Conservation (phyloP, 352 stramenopile genomes). For the Pythium guiyangense region DNA sequence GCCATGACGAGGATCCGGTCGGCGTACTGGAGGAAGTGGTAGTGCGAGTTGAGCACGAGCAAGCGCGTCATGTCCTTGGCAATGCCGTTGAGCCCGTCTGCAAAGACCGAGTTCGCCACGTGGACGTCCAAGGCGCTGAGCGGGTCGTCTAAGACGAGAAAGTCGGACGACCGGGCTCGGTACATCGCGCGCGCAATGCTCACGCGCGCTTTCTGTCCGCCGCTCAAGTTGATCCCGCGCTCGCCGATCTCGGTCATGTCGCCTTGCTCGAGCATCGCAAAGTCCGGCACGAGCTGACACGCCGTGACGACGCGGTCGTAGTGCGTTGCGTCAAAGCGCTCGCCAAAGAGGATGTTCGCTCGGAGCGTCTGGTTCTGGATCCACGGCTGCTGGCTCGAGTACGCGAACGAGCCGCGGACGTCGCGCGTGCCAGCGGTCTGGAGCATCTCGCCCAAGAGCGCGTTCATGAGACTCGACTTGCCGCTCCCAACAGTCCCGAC, state of each 20-base stretch:
- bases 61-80: constrained; percentile 27
- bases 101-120: constrained; percentile 38
- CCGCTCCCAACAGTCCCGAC: constrained; percentile 45
- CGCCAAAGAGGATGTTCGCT: constrained; percentile 59
- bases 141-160: constrained; percentile 64
- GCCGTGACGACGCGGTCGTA: constrained; percentile 53
- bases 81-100: constrained; percentile 24
- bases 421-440: constrained; percentile 18
- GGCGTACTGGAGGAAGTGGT: constrained; percentile 32
- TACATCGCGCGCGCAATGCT: constrained; percentile 59
- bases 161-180: constrained; percentile 32
- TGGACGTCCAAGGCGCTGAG: constrained; percentile 56
- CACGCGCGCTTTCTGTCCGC: constrained; percentile 56
- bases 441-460: constrained; percentile 46
- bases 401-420: constrained; percentile 31
- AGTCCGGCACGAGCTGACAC: constrained; percentile 83
- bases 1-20: constrained; percentile 35
- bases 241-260: constrained; percentile 94
- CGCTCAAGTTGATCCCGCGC: constrained; percentile 78
- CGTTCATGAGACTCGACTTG: constrained; percentile 47
- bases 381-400: constrained; percentile 40
- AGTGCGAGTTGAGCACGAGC: constrained; percentile 40
- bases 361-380: constrained; percentile 46
- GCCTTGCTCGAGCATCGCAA: constrained; percentile 79
- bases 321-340: constrained; percentile 26